Evolutionary conservation across 768 basidiomycete genomes (phyloP), one percentile per base, ranked within the genome.

Genomic region (Xerocomus potaroensis): DNA sequence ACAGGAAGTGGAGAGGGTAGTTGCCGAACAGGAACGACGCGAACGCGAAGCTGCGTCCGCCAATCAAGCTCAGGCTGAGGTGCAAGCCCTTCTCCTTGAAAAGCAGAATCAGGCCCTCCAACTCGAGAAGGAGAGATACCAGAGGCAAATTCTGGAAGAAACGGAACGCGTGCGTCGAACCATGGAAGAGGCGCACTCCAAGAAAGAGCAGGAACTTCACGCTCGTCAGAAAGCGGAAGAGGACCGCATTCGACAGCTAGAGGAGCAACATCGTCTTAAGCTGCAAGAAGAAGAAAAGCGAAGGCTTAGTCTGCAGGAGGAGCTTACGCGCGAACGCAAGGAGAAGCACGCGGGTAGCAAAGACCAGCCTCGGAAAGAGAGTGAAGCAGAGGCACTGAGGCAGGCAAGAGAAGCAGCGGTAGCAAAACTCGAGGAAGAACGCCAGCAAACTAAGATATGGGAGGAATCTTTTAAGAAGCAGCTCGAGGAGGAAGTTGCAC

Each of bases 211-310:
- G 12, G 63, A 65, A 30, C 51, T 38, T 10, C 39, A 36, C 6
- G 53, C 53, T 4, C 48, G 18, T 18, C 55, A 49, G 36, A 44
- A 59, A 38, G 54, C 55, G 3, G 61, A 65, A 38, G 59, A 65
- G 34, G 54, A 33, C 9, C 63, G 61, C 26, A 44, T 61, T 32
- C 63, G 35, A 36, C 45, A 57, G 14, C 49, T 61, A 5, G 61
- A 59, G 26, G 65, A 67, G 30, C 49, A 63, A 23, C 53, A 66
- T n/a, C 57, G 53, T 24, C 51, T 57, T 45, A 60, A 24, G 30
- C 49, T 66, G 23, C 61, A 42, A 7, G 63, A 67, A 31, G 67
- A 67, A 30, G 67, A 66, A 49, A 45, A 49, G 8, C 63, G 46
- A 11, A 56, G 65, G 36, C 21, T 32, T 22, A 41, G 34, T 22